A percentile compares a stretch with the other conserved stretches of the same genome.
These are phyloP conservation scores for Pseudomicrostroma phylloplanum DNA, from an alignment of 1,284 basidiomycete species.

Conservation along the genomic window DNA sequence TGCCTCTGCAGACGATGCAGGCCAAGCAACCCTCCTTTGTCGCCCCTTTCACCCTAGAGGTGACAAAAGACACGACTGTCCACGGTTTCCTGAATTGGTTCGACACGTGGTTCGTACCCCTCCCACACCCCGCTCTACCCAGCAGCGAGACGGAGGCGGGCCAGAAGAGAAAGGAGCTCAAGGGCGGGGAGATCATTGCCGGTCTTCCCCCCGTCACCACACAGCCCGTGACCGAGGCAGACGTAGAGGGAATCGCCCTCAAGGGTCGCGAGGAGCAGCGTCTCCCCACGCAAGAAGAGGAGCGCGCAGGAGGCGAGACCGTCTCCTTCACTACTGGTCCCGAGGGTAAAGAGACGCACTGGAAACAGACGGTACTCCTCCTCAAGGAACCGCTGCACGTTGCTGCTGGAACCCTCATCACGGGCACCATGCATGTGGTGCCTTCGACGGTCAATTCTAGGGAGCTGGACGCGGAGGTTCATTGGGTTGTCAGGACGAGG, in stretches of 20 bases:
- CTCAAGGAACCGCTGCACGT: constrained; percentile 71
- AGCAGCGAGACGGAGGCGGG: neutral
- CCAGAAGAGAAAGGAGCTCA: constrained; percentile 8
- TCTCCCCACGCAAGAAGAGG: constrained; percentile 54
- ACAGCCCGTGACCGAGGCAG: constrained; percentile 15
- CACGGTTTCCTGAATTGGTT: constrained; percentile 48
- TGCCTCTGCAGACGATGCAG: constrained; percentile 33
- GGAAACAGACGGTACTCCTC: constrained; percentile 92
- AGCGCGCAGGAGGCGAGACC: constrained; percentile 53
- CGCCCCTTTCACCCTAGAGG: constrained; percentile 25
- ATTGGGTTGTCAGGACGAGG: constrained; percentile 60
- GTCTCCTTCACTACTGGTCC: constrained; percentile 90
- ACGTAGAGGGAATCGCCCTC: constrained; percentile 60
- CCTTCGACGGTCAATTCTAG: constrained; percentile 77
- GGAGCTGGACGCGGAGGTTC: constrained; percentile 86
- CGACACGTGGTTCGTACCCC: constrained; percentile 47
- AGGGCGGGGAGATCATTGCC: constrained; percentile 16
- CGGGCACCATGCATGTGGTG: constrained; percentile 72
- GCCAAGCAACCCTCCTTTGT: constrained; percentile 49
- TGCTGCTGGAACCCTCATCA: constrained; percentile 65
- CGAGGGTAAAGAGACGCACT: constrained; percentile 80
- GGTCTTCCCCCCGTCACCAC: constrained; percentile 25
- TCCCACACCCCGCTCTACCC: neutral
- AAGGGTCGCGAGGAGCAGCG: constrained; percentile 4
- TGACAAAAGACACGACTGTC: constrained; percentile 14